Evolutionary conservation across 768 basidiomycete species (phyloP), one percentile per base, ranked within the genome.

Genomic region (Strobilomyces echinocephalus): DNA sequence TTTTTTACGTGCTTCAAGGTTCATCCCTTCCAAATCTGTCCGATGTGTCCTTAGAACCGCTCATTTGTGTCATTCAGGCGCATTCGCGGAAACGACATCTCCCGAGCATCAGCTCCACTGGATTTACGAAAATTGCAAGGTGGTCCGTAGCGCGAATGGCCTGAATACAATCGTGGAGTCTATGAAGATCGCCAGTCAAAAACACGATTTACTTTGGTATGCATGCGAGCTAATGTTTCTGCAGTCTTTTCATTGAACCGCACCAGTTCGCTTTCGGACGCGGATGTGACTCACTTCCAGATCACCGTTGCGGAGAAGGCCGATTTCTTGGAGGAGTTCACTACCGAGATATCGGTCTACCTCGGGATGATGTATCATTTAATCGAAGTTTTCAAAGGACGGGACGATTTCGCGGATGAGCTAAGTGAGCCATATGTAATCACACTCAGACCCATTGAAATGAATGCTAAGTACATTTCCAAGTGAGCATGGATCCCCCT

Each of bases 1-100:
- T 99, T 30, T 84, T 94, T 66, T 97, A 98, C 71, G 78, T 98
- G 34, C 73, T 97, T 30, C 94, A 98, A 84, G 95, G 95, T 90
- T 46, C 52, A 31, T 48, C 51, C 51, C 20, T 40, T 46, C 20
- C 38, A 20, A 7, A 11, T n/a, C 18, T 18, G 12, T 52, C 9
- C 24, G 7, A 11, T n/a, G 14, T 18, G 12, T 52, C 8, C 24
- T 44, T 33, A 30, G 3, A 43, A n/a, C 8, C 16, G 24, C 48
- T 59, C 24, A 57, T 52, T 64, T 30, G 58, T 49, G 33, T 41
- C 53, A 21, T 47, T 38, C 50, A 95, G 93, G 93, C 34, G 88
- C 90, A 5, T 97, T 95, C 63, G 87, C 85, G 4, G 94, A 97
- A 69, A 91, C 93, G 0, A 82, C 82, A 10, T 92, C 92, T 20